phyloP scores from a whole-genome alignment of 805 yeast genomes.

The Candida oleophila region DNA sequence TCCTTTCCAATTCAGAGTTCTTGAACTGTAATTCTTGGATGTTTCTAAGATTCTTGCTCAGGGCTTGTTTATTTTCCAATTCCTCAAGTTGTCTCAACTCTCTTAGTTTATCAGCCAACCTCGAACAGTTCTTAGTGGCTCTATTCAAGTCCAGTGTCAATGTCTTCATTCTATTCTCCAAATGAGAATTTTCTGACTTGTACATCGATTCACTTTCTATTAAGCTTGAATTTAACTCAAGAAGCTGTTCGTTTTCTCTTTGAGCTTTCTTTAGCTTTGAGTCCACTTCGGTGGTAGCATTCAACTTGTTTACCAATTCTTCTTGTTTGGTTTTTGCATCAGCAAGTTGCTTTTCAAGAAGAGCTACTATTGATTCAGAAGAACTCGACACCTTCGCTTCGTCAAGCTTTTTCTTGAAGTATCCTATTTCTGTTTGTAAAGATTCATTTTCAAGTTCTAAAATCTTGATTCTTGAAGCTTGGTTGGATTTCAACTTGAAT shows the following conservation, averaged over 20 bases:
- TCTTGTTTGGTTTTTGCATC: conserved; percentile 25
- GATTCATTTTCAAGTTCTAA: conserved; percentile 38
- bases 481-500: conserved; percentile 31
- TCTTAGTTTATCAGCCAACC: conserved; percentile 26
- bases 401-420: conserved; percentile 28
- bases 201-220: conserved; percentile 30
- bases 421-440: conserved; percentile 31
- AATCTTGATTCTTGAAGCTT: conserved; percentile 38
- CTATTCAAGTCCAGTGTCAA: conserved; percentile 30
- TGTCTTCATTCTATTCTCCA: conserved; percentile 26
- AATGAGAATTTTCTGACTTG: conserved; percentile 26
- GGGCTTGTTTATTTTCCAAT: conserved; percentile 7
- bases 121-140: conserved; percentile 27
- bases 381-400: conserved; percentile 8
- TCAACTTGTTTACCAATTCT: conserved; percentile 24
- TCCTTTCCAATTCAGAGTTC: conserved; percentile 22
- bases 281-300: conserved; percentile 16
- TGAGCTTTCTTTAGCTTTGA: conserved; percentile 19
- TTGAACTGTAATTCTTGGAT: conserved; percentile 15
- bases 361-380: conserved; percentile 17
- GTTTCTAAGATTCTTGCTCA: conserved; percentile 3
- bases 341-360: conserved; percentile 34
- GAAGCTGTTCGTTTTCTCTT: conserved; percentile 25
- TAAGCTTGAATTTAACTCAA: conserved; percentile 21
- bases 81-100: conserved; percentile 16